Percentiles rank a stretch among this genome's conserved stretches.
Conservation (phyloP, 1,284 basidiomycete genomes). For the Rhodotorula sp. region DNA sequence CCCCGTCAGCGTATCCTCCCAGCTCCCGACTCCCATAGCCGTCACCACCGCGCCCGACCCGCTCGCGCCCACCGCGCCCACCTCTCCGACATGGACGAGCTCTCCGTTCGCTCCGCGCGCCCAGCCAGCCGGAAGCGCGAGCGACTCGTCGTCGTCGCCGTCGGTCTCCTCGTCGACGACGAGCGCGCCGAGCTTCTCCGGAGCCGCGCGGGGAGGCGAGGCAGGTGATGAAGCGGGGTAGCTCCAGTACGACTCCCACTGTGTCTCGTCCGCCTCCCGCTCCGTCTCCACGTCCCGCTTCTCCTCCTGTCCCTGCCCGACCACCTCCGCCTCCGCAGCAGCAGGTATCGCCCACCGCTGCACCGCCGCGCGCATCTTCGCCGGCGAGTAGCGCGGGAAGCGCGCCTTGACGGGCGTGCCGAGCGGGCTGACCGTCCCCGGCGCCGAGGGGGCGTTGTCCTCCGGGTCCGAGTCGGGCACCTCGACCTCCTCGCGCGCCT, state of each 20-base stretch:
- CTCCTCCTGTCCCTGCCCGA: background rate
- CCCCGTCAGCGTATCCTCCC: constrained; percentile 6
- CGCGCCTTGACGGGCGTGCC: constrained; percentile 1
- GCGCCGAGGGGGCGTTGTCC: constrained; percentile 2
- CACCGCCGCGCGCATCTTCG: background rate
- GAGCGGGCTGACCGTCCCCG: background rate
- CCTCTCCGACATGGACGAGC: background rate
- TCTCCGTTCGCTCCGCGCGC: background rate
- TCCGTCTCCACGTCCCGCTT: background rate
- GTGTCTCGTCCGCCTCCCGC: constrained; percentile 5
- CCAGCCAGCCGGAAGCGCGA: background rate
- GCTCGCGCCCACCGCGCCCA: background rate
- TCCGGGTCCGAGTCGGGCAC: constrained; percentile 28
- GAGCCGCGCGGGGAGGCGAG: background rate
- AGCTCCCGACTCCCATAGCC: background rate
- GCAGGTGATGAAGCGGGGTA: background rate
- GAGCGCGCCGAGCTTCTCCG: background rate
- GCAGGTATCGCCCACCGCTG: background rate
- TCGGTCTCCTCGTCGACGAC: background rate
- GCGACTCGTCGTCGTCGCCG: background rate
- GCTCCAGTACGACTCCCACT: constrained; percentile 35
- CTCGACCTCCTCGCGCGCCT: too few relatives aligned
- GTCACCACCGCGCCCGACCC: background rate
- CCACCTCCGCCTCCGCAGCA: background rate
- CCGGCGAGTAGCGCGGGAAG: constrained; percentile 11